These are phyloP conservation scores for Hymenoscyphus fructigenus DNA, from an alignment of 2,329 filamentous ascomycete species.

Conservation along the genomic window DNA sequence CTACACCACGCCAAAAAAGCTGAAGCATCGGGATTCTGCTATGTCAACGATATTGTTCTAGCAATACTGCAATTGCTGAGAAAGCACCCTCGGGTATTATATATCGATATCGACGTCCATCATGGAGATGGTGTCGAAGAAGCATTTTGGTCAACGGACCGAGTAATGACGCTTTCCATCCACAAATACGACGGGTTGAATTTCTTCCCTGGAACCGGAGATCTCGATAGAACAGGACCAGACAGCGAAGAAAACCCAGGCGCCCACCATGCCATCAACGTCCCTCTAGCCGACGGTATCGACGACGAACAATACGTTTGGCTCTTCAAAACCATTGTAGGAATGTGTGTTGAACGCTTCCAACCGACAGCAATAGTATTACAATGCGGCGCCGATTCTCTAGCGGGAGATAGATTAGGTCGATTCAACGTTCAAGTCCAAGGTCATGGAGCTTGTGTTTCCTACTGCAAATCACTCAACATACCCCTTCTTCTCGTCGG, in stretches of 20 bases:
- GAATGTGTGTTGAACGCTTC: constrained; percentile 76
- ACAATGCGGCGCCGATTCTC: constrained; percentile 92
- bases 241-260: constrained; percentile 81
- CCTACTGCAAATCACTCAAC: constrained; percentile 77
- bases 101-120: constrained; percentile 93
- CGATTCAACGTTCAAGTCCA: constrained; percentile 96
- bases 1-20: constrained; percentile 94
- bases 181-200: constrained; percentile 86
- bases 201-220: constrained; percentile 93
- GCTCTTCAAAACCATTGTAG: constrained; percentile 81
- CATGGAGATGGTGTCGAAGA: constrained; percentile 90
- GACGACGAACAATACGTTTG: constrained; percentile 84
- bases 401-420: constrained; percentile 89
- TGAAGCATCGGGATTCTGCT: constrained; percentile 95
- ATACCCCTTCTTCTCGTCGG: constrained; percentile 88
- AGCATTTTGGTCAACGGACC: constrained; percentile 84
- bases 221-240: constrained; percentile 80
- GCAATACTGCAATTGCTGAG: constrained; percentile 86
- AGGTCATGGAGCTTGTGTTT: constrained; percentile 88
- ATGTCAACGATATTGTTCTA: constrained; percentile 97
- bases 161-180: constrained; percentile 90
- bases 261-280: constrained; percentile 86
- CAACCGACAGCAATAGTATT: constrained; percentile 88
- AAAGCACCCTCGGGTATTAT: constrained; percentile 80
- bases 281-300: constrained; percentile 87